Base-by-base conservation (phyloP, 2,329 filamentous ascomycete species). In the Pseudopyrenochaeta lycopersici region DNA sequence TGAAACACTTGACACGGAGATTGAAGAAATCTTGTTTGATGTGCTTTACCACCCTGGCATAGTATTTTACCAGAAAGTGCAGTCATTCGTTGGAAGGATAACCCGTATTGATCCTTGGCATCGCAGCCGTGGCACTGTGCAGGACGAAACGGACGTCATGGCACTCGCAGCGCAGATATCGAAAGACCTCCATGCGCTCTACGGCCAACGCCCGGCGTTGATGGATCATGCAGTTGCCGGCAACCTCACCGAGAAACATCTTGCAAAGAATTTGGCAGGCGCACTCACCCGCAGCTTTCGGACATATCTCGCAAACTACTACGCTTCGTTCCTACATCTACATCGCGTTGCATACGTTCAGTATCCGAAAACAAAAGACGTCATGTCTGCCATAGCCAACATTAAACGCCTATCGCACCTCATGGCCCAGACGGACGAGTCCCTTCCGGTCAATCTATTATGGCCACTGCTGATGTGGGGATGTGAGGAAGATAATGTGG, bases 81-180 rank as follows among this genome's bases (percentile, higher is more conserved):
- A 84, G 63, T 82, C 80, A 30, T 84, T 85, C 63, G 84, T 84
- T 73, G 83, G 83, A 2, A 77, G 82, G 4, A 84, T 85, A 42
- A 82, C 83, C 6, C 79, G 81, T 49, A 85, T 85, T 47, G 82
- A 85, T 49, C 82, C 78, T 1, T 85, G 82, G 81, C 83, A 85
- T 63, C 79, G 83, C 10, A 78, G 78, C 20, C 78, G 83, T 7
- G 83, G 83, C 4, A 85, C 82, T 0, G 83, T 85, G 9, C 78
- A 84, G 44, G 84, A 85, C 61, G 82, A 85, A 70, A 84, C 81
- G 1, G 83, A 86, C 50, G 82, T 85, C 1, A 85, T 85, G 82
- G 78, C 79, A 29, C 77, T 83, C 40, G 84, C 79, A 1, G 77
- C 81, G 1, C 72, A 77, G 45, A 86, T 86, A 43, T 75, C 78